These are phyloP conservation scores for Aspergillus neotritici DNA, from an alignment of 2,329 filamentous ascomycete genomes.

Conservation along the genomic window DNA sequence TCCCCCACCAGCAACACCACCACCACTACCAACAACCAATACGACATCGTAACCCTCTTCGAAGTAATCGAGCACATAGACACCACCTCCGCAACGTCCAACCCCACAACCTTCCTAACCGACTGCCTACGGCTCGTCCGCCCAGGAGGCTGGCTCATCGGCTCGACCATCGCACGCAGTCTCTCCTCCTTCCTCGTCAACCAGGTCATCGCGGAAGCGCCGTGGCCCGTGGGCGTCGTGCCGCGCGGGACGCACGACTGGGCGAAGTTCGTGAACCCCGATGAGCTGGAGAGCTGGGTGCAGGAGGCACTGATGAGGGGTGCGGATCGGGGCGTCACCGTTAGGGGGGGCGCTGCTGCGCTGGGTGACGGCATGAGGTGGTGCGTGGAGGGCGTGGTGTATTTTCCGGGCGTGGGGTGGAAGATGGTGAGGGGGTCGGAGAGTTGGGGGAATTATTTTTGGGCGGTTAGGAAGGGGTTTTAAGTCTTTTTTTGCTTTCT, in stretches of 20 bases:
- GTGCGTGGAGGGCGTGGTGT: slow-evolving; percentile 75
- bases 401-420: slow-evolving; percentile 88
- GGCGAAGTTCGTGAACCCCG: slow-evolving; percentile 88
- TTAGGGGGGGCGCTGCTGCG: slow-evolving; percentile 22
- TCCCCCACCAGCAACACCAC: slow-evolving; percentile 6
- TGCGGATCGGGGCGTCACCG: slow-evolving; percentile 35
- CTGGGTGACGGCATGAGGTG: slow-evolving; percentile 44
- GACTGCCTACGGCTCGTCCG: slow-evolving; percentile 58
- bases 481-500: slow-evolving; percentile 9
- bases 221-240: slow-evolving; percentile 64
- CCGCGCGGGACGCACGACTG: slow-evolving; percentile 93
- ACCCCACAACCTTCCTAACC: slow-evolving; percentile 59
- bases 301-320: slow-evolving; percentile 44
- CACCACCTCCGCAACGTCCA: slow-evolving; percentile 69
- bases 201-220: slow-evolving; percentile 83
- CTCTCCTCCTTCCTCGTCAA: slow-evolving; percentile 88
- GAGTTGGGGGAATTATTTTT: slow-evolving; percentile 91
- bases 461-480: slow-evolving; percentile 63
- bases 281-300: slow-evolving; percentile 52
- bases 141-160: slow-evolving; percentile 87
- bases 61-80: slow-evolving; percentile 94
- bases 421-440: slow-evolving; percentile 75
- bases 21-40: slow-evolving; percentile 34
- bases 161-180: slow-evolving; percentile 87
- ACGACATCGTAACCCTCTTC: slow-evolving; percentile 81